phyloP scores from a whole-genome alignment of 495 filamentous ascomycete genomes.

The Hypoxylon crocopeplum region DNA sequence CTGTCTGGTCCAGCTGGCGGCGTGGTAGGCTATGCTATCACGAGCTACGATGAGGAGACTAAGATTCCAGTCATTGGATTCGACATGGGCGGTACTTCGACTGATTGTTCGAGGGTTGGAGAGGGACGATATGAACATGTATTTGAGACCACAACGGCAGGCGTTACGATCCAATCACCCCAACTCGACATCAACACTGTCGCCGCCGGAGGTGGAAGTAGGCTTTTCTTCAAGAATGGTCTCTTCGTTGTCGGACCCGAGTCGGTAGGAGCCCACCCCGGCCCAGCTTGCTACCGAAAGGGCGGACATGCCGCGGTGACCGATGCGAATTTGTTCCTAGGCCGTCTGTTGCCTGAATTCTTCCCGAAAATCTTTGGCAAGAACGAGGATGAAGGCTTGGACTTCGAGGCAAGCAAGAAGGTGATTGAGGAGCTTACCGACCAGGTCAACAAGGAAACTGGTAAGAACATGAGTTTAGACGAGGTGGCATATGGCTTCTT shows the following conservation, averaged over 20 bases:
- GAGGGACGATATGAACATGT: conserved; percentile 92
- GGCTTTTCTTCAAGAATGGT: conserved; percentile 46
- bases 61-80: conserved; percentile 94
- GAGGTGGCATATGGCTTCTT: conserved; percentile 92
- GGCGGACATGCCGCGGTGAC: conserved; percentile 50
- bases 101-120: conserved; percentile 92
- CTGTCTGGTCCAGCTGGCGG: conserved; percentile 82
- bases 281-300: conserved; percentile 48
- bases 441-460: conserved; percentile 73
- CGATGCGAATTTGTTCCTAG: conserved; percentile 51
- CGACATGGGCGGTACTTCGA: conserved; percentile 94
- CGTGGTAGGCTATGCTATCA: conserved; percentile 93
- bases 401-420: conserved; percentile 76
- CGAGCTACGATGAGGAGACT: conserved; percentile 85
- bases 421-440: conserved; percentile 79
- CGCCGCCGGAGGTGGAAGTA: conserved; percentile 52
- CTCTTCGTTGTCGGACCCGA: conserved; percentile 51
- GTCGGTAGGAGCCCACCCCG: conserved; percentile 45
- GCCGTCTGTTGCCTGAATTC: conserved; percentile 83
- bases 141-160: conserved; percentile 95
- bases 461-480: conserved; percentile 77
- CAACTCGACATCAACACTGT: conserved; percentile 96
- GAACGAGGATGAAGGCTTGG: conserved; percentile 86
- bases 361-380: conserved; percentile 98
- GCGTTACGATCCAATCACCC: conserved; percentile 92